phyloP scores from a whole-genome alignment of 2,329 filamentous ascomycete genomes.

The Amylocarpus encephaloides region DNA sequence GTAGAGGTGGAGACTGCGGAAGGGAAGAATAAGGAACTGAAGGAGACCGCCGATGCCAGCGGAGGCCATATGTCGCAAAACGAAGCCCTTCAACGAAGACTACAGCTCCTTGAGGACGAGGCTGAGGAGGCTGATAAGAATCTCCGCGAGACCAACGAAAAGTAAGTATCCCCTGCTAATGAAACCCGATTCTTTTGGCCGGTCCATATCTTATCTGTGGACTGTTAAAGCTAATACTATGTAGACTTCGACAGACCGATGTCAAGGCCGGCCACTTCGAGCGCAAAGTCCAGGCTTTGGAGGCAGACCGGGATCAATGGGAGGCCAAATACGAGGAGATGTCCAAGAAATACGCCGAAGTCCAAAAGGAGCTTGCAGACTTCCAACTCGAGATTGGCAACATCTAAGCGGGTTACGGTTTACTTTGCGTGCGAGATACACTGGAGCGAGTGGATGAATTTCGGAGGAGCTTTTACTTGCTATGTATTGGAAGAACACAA shows the following conservation, averaged over 20 bases:
- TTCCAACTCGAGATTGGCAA: slow-evolving; percentile 89
- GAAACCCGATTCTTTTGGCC: background rate
- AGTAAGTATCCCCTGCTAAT: slow-evolving; percentile 56
- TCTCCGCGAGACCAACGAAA: slow-evolving; percentile 94
- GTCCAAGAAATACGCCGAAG: slow-evolving; percentile 74
- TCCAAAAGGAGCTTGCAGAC: slow-evolving; percentile 87
- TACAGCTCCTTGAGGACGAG: slow-evolving; percentile 96
- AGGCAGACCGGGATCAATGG: slow-evolving; percentile 87
- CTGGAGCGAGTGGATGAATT: slow-evolving; percentile 6
- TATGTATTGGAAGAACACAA: slow-evolving; percentile 13
- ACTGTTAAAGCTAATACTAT: background rate
- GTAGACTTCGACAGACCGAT: slow-evolving; percentile 94
- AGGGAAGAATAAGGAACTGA: slow-evolving; percentile 73
- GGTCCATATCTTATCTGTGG: too few relatives aligned
- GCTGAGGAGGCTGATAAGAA: slow-evolving; percentile 95
- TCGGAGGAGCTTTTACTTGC: slow-evolving; percentile 8
- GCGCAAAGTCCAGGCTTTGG: slow-evolving; percentile 96
- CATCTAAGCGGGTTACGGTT: slow-evolving; percentile 52
- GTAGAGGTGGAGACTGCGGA: slow-evolving; percentile 90
- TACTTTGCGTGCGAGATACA: background rate
- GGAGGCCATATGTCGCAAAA: slow-evolving; percentile 80
- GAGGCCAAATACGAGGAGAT: slow-evolving; percentile 98
- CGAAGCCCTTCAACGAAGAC: slow-evolving; percentile 82
- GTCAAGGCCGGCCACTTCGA: slow-evolving; percentile 99
- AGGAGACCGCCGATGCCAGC: slow-evolving; percentile 78